Evolutionary conservation across 2,329 filamentous ascomycete genomes (phyloP).

Genomic region (Botryotinia globosa): DNA sequence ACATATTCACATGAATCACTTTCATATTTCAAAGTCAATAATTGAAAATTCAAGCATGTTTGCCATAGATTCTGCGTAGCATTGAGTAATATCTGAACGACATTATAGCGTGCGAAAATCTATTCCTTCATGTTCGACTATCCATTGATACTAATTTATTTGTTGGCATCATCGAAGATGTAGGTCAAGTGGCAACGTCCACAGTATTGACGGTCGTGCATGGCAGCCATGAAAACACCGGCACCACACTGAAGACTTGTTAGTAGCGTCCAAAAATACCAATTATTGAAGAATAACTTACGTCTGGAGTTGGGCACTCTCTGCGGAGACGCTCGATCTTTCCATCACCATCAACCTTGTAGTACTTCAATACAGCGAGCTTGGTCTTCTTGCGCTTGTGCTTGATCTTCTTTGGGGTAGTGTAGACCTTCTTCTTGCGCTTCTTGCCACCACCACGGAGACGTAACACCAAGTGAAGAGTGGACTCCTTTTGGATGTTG

Average conservation of each 20-base stretch:
- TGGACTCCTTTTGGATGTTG: slow-evolving; percentile 99
- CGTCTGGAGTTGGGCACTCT: slow-evolving; percentile 91
- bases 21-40: slow-evolving; percentile 1
- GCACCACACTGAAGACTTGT: slow-evolving; percentile 76
- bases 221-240: slow-evolving; percentile 99
- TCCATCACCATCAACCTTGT: slow-evolving; percentile 99
- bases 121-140: slow-evolving; percentile 21
- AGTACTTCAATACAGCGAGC: slow-evolving; percentile 99
- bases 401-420: slow-evolving; percentile 99
- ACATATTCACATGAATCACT: not conserved
- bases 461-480: slow-evolving; percentile 95
- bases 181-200: slow-evolving; percentile 71
- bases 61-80: slow-evolving; percentile 21
- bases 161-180: slow-evolving; percentile 61
- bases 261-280: slow-evolving; percentile 35
- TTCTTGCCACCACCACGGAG: slow-evolving; percentile 99
- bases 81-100: slow-evolving; percentile 24
- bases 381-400: slow-evolving; percentile 99
- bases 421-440: slow-evolving; percentile 99
- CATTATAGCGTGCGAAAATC: slow-evolving; percentile 22
- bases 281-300: slow-evolving; percentile 48
- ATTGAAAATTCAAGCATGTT: not conserved
- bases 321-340: slow-evolving; percentile 99
- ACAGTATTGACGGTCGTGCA: slow-evolving; percentile 88
- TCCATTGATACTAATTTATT: slow-evolving; percentile 52